Evolutionary conservation across 257 asterid genomes (phyloP).

Genomic region (Petrea volubilis): DNA sequence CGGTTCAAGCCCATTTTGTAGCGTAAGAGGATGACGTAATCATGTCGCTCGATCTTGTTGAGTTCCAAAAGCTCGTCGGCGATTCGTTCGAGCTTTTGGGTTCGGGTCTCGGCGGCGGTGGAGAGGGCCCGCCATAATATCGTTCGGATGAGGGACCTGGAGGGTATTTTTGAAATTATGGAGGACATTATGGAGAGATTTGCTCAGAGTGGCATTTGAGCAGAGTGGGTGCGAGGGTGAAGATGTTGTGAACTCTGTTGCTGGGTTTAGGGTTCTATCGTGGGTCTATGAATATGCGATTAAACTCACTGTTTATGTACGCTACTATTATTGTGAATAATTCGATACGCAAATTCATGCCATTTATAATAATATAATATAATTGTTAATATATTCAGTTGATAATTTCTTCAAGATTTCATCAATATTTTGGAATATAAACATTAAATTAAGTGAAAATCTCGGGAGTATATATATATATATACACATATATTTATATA

Average conservation of each 20-base stretch:
- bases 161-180: constrained; percentile 33
- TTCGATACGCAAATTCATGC: background rate
- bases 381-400: too few species aligned
- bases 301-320: too few species aligned
- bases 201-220: constrained; percentile 34
- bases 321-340: too few species aligned
- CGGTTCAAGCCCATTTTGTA: constrained; percentile 72
- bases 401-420: too few species aligned
- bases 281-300: background rate
- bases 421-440: too few species aligned
- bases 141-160: constrained; percentile 33
- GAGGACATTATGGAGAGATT: constrained; percentile 42
- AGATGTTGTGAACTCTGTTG: background rate
- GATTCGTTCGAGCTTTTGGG: constrained; percentile 73
- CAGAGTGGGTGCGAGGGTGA: background rate
- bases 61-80: constrained; percentile 71
- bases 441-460: too few species aligned
- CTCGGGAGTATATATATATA: too few species aligned
- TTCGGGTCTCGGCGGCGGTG: constrained; percentile 45
- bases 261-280: constrained; percentile 28
- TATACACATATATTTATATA: too few species aligned
- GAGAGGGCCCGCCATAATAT: constrained; percentile 44
- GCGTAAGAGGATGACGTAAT: constrained; percentile 59
- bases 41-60: constrained; percentile 73
- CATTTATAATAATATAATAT: too few species aligned